Evolutionary conservation across 2,329 filamentous ascomycete genomes (phyloP).

Genomic region (Alternaria panax): DNA sequence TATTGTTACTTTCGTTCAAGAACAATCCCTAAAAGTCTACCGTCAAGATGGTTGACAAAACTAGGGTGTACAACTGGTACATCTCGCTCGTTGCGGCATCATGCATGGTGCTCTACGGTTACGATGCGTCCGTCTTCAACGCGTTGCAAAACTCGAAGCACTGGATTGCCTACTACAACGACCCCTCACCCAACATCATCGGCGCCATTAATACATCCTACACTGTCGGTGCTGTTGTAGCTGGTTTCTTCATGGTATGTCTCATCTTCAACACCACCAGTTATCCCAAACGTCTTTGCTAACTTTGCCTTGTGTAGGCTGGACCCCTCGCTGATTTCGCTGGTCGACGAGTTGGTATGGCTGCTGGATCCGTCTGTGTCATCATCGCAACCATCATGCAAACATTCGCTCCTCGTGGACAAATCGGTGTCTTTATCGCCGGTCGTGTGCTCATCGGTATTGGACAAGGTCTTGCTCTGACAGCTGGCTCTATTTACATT

Average conservation of each 20-base stretch:
- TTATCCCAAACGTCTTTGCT: background rate
- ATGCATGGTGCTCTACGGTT: slow-evolving; percentile 78
- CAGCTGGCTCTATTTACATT: slow-evolving; percentile 74
- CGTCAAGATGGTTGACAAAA: slow-evolving; percentile 45
- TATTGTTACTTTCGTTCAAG: background rate
- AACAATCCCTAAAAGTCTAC: slow-evolving; percentile 3
- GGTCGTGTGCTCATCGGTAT: slow-evolving; percentile 74
- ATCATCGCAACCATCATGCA: slow-evolving; percentile 75
- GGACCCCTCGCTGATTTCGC: slow-evolving; percentile 69
- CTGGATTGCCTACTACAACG: slow-evolving; percentile 70
- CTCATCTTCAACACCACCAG: background rate
- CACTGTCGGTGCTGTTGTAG: slow-evolving; percentile 73
- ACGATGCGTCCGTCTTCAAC: slow-evolving; percentile 78
- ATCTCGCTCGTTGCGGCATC: slow-evolving; percentile 73
- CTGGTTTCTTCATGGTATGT: slow-evolving; percentile 68
- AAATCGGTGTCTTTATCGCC: slow-evolving; percentile 71
- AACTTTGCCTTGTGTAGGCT: slow-evolving; percentile 43
- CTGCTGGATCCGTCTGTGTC: slow-evolving; percentile 67
- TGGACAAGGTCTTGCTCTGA: slow-evolving; percentile 73
- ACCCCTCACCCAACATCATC: slow-evolving; percentile 56
- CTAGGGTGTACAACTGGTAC: slow-evolving; percentile 63
- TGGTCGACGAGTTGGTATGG: slow-evolving; percentile 72
- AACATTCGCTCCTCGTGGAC: slow-evolving; percentile 64
- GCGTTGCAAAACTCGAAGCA: slow-evolving; percentile 72
- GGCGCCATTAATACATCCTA: slow-evolving; percentile 72